Conservation (phyloP, 1,284 basidiomycete species). For the Rhodotorula sp. region DNA sequence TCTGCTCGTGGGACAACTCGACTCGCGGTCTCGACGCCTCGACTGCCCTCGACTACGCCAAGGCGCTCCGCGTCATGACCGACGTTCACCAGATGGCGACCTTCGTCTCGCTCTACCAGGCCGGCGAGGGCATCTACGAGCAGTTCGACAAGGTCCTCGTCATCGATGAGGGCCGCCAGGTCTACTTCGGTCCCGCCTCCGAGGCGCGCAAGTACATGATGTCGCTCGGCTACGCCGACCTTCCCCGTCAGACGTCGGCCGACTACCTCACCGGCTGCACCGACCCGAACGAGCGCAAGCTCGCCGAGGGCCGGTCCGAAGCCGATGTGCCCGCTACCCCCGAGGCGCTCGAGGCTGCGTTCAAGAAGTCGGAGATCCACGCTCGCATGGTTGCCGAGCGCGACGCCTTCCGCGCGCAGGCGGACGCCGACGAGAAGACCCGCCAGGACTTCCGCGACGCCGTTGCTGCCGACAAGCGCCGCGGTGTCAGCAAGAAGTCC, state of each 20-base stretch:
- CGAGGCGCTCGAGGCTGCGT: slow-evolving; percentile 69
- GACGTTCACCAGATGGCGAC: slow-evolving; percentile 55
- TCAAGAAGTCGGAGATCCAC: slow-evolving; percentile 61
- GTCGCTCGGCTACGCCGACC: slow-evolving; percentile 50
- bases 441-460: slow-evolving; percentile 62
- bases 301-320: slow-evolving; percentile 67
- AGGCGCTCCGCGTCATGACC: slow-evolving; percentile 59
- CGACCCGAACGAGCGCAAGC: slow-evolving; percentile 81
- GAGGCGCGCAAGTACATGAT: slow-evolving; percentile 79
- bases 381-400: slow-evolving; percentile 59
- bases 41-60: slow-evolving; percentile 59
- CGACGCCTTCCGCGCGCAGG: slow-evolving; percentile 61
- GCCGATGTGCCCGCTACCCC: slow-evolving; percentile 71
- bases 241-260: slow-evolving; percentile 69
- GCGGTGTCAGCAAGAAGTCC: slow-evolving; percentile 76
- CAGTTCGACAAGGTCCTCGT: slow-evolving; percentile 74
- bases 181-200: slow-evolving; percentile 74
- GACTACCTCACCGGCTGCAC: slow-evolving; percentile 76
- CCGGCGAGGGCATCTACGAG: slow-evolving; percentile 65
- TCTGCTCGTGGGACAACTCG: slow-evolving; percentile 62
- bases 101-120: slow-evolving; percentile 46
- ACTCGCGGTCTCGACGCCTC: slow-evolving; percentile 71
- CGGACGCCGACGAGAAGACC: slow-evolving; percentile 64
- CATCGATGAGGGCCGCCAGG: slow-evolving; percentile 78
- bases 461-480: slow-evolving; percentile 71